These are phyloP conservation scores for Pisolithus albus DNA, from an alignment of 768 basidiomycete species.

Conservation along the genomic window DNA sequence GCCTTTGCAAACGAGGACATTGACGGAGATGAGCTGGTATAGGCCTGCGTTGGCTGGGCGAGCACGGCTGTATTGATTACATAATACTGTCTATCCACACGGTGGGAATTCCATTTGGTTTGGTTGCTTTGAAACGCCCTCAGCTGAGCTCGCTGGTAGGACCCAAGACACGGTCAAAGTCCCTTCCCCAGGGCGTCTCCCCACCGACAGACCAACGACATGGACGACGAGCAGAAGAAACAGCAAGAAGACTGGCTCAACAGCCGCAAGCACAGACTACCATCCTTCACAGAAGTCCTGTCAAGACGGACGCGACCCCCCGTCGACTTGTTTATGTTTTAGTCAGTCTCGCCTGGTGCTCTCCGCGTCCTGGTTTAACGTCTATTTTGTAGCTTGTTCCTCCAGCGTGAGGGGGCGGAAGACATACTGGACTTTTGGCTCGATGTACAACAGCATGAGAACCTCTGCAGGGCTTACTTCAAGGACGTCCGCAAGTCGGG, in stretches of 20 bases:
- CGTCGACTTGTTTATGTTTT: slow-evolving; percentile 98
- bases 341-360: slow-evolving; percentile 50
- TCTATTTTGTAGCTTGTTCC: slow-evolving; percentile 60
- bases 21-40: slow-evolving; percentile 27
- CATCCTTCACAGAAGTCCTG: slow-evolving; percentile 88
- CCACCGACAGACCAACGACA: slow-evolving; percentile 13
- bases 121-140: slow-evolving; percentile 14
- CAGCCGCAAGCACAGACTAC: slow-evolving; percentile 68
- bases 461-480: slow-evolving; percentile 97
- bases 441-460: slow-evolving; percentile 98
- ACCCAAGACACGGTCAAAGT: slow-evolving; percentile 4
- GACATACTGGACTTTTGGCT: slow-evolving; percentile 99
- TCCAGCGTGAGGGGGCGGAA: slow-evolving; percentile 93
- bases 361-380: background rate
- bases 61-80: slow-evolving; percentile 14
- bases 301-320: slow-evolving; percentile 87
- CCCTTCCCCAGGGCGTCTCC: background rate
- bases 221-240: slow-evolving; percentile 48
- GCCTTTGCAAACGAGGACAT: slow-evolving; percentile 66
- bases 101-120: slow-evolving; percentile 10
- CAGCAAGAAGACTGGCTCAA: slow-evolving; percentile 69
- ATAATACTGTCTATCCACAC: slow-evolving; percentile 18
- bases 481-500: slow-evolving; percentile 97
- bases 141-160: slow-evolving; percentile 11
- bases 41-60: background rate